Percentiles rank a stretch among this genome's conserved stretches.
phyloP scores from a whole-genome alignment of 768 basidiomycete genomes.

The Trametes maxima region DNA sequence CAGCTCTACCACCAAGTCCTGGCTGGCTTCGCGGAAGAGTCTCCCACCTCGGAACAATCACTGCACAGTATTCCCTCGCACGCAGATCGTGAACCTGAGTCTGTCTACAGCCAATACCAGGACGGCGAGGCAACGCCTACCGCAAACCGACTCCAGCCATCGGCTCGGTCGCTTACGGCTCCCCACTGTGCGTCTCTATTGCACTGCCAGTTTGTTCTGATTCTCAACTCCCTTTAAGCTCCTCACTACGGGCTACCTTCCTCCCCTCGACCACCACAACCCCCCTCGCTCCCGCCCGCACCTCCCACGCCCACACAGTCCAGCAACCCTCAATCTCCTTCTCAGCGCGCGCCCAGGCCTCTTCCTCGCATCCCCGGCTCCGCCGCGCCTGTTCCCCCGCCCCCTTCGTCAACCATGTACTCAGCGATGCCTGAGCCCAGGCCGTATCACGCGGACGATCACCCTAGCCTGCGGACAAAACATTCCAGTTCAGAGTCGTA shows the following conservation, averaged over 20 bases:
- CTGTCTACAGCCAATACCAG: slow-evolving; percentile 28
- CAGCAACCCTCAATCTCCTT: slow-evolving; percentile 27
- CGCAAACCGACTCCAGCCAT: slow-evolving; percentile 18
- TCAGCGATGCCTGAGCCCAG: slow-evolving; percentile 24
- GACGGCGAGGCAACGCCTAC: slow-evolving; percentile 31
- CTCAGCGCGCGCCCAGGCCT: slow-evolving; percentile 28
- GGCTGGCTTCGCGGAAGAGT: slow-evolving; percentile 62
- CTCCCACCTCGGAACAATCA: slow-evolving; percentile 32
- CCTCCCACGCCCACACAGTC: slow-evolving; percentile 1
- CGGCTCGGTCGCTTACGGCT: slow-evolving; percentile 18
- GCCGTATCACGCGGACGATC: slow-evolving; percentile 20
- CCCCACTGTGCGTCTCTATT: slow-evolving; percentile 21
- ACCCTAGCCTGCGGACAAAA: slow-evolving; percentile 11
- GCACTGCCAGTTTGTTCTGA: slow-evolving; percentile 23
- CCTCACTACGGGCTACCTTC: slow-evolving; percentile 26
- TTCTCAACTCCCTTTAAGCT: slow-evolving; percentile 10
- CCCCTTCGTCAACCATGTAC: slow-evolving; percentile 20
- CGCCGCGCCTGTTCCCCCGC: slow-evolving; percentile 23
- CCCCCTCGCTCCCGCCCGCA: slow-evolving; percentile 23
- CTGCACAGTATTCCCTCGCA: slow-evolving; percentile 18
- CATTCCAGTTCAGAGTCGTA: slow-evolving; percentile 28
- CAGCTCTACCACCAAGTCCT: slow-evolving; percentile 77
- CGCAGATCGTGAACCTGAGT: slow-evolving; percentile 29
- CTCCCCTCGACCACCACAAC: slow-evolving; percentile 26
- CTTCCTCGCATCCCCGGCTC: slow-evolving; percentile 31